phyloP scores from a whole-genome alignment of 805 yeast genomes.

The Sugiyamaella floridensis region DNA sequence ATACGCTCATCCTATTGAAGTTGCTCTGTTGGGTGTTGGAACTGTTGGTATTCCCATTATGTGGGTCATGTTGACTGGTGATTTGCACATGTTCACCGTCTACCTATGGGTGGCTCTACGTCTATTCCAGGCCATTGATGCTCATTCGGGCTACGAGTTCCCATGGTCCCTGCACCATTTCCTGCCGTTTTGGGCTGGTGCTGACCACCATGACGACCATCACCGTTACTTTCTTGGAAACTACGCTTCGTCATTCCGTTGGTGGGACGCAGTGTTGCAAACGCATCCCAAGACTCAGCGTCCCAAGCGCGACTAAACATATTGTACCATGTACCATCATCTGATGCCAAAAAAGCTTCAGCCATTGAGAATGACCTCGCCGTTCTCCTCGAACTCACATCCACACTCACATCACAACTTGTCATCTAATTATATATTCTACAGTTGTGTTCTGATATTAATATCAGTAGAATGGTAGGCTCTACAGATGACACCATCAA shows the following conservation, averaged over 20 bases:
- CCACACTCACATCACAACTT: too few relatives aligned
- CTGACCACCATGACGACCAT: slow-evolving; percentile 96
- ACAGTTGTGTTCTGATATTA: too few relatives aligned
- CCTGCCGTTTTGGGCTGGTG: slow-evolving; percentile 97
- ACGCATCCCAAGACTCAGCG: slow-evolving; percentile 44
- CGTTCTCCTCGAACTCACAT: too few relatives aligned
- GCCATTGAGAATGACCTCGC: background rate
- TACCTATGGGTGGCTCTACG: slow-evolving; percentile 82
- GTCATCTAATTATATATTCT: too few relatives aligned
- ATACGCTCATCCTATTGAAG: slow-evolving; percentile 95
- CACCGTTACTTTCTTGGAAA: slow-evolving; percentile 95
- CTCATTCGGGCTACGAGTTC: slow-evolving; percentile 97
- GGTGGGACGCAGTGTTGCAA: slow-evolving; percentile 85
- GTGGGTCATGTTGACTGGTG: slow-evolving; percentile 67
- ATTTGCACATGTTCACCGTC: slow-evolving; percentile 84
- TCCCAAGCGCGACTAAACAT: slow-evolving; percentile 38
- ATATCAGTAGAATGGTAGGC: too few relatives aligned
- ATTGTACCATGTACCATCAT: background rate
- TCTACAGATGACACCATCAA: too few relatives aligned
- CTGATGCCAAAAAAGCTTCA: background rate
- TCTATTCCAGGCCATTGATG: slow-evolving; percentile 92
- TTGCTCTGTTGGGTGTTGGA: slow-evolving; percentile 83
- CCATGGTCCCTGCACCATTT: slow-evolving; percentile 93
- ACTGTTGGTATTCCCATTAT: slow-evolving; percentile 92
- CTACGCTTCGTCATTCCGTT: slow-evolving; percentile 89